Evolutionary conservation across 257 asterid species (phyloP), one percentile per base, ranked within the genome.

Genomic region (Fraxinus excelsior): DNA sequence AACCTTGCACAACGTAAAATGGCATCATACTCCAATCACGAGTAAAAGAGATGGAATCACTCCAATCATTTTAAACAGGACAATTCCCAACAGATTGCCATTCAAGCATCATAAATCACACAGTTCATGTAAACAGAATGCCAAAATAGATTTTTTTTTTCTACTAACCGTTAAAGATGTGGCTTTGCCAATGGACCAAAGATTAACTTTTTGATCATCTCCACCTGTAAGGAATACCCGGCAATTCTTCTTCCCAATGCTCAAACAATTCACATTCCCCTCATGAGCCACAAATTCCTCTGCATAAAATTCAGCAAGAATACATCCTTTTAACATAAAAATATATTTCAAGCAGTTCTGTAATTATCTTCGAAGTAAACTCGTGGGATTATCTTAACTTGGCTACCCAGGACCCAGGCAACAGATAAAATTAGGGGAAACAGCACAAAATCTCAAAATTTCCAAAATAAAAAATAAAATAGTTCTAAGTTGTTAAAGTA

Each of bases 271-370:
- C 49, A 96, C 98, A 82, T 89, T 91, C 77, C 98, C 99, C 16
- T 91, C 88, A 81, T 96, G 99, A n/a, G 98, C 98, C 87, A 96
- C 95, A 65, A 96, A 96, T 87, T 96, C 99, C 97, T 96, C 99
- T 96, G 46, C 67, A 76, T 82, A 60, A 70, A 75, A 84, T 71
- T 81, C 58, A 86, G 96, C 86, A 91, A 93, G 98, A 67, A 86
- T 56, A 67, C 67, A 81, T 90, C 85, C 73, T 31, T 31, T 31
- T 38, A 23, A 75, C 62, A 73, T 44, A 60, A 51, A 80, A 44
- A 68, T 49, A 42, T 38, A 56, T 46, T 60, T 38, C 35, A 67
- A 71, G 67, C 70, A 35, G 76, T 70, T 26, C 44, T 53, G 23
- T 49, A 64, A 62, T 26, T 74, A 58, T 40, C 56, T 74, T 12